Evolutionary conservation across 148 eudicot genomes (phyloP), one percentile per base, ranked within the genome.

Genomic region (Tetragonia tetragonoides): DNA sequence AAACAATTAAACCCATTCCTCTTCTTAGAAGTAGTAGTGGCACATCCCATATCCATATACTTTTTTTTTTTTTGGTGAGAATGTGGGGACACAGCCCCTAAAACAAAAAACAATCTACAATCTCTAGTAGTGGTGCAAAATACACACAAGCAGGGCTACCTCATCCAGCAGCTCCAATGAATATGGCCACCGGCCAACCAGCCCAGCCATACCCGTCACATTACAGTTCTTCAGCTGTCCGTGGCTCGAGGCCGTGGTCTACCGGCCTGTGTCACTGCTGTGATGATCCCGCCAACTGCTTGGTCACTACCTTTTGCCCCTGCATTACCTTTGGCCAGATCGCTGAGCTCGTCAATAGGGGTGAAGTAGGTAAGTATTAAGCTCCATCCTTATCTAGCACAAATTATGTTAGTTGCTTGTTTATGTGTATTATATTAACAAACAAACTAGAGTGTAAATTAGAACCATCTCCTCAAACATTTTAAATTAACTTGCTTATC

Each of bases 201-300:
- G 83, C 66, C 37, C 83, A 81, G 37, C 80, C 83, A 15, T 81
- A 39, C 70, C n/a, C 79, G 1, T 68, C 83, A 0, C 75, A 70
- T 4, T 75, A 75, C 3, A 75, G 62, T 62, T 41, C 57, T 42
- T 46, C 79, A 23, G 47, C 16, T 0, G 77, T 9, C 2, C 57
- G 63, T 51, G 79, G 75, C 37, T 20, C 56, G 65, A 57, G 5
- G 8, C 81, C 81, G 20, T 83, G 85, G 85, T 83, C 85, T 16
- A 79, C 83, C 16, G 75, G 80, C 39, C 49, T 83, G 70, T 79
- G 85, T 62, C 83, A 83, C 39, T 83, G 85, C 74, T 83, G 85
- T 38, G 85, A 83, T 73, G 85, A 83, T 66, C 83, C 83, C 1
- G 83, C 78, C 14, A 83, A 83, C 70, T 83, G 83, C 28, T 40